Conservation (phyloP, 1,284 basidiomycete species). For the Phlebopus sp. region DNA sequence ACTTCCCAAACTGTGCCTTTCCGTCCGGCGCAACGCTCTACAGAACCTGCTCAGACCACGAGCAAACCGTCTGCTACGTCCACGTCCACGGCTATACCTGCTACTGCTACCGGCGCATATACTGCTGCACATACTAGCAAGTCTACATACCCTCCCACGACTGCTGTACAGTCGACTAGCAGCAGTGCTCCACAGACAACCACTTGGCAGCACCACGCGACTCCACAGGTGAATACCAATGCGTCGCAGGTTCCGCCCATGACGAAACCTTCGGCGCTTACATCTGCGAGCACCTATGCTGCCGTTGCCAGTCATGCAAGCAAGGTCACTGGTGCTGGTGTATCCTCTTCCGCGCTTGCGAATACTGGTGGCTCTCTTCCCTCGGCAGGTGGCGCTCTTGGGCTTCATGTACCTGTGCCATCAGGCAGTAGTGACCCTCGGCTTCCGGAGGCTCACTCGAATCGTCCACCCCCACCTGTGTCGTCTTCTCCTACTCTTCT, state of each 20-base stretch:
- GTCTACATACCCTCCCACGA: not conserved
- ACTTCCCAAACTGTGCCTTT: conserved; percentile 15
- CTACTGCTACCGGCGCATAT: not conserved
- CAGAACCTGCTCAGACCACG: conserved; percentile 19
- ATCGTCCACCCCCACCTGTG: conserved; percentile 13
- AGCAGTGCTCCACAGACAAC: conserved; percentile 1
- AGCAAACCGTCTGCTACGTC: conserved; percentile 15
- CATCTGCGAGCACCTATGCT: conserved; percentile 1
- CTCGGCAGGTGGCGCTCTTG: conserved; percentile 5
- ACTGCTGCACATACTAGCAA: conserved; percentile 11
- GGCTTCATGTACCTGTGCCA: conserved; percentile 8
- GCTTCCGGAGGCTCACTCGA: conserved; percentile 14
- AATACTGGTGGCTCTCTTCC: conserved; percentile 5
- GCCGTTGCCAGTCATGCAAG: conserved; percentile 5
- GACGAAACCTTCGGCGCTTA: conserved; percentile 11
- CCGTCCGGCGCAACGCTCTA: conserved; percentile 23
- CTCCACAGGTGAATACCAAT: conserved; percentile 3
- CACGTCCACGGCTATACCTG: not conserved
- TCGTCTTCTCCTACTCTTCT: conserved; percentile 12
- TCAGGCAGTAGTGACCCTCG: conserved; percentile 12
- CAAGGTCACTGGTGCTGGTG: conserved; percentile 5
- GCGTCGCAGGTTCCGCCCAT: conserved; percentile 7
- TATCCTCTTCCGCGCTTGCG: not conserved
- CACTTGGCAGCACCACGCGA: conserved; percentile 11
- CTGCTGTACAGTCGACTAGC: conserved; percentile 8